These are phyloP conservation scores for Orobanche coerulescens DNA, from an alignment of 257 asterid genomes.

Conservation along the genomic window DNA sequence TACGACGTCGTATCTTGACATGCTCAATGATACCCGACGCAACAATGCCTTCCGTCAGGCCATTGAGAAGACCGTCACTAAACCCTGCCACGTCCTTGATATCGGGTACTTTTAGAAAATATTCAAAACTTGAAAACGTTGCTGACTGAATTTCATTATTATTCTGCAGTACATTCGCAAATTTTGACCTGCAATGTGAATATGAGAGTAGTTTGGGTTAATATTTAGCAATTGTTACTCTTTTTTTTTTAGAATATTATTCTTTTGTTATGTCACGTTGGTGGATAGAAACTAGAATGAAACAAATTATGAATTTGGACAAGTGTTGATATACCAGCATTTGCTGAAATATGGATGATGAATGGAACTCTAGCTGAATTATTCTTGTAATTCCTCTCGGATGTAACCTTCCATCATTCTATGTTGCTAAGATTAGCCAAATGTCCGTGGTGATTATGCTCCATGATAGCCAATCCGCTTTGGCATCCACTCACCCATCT, in stretches of 20 bases:
- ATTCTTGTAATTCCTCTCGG: not conserved
- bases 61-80: slow-evolving; percentile 64
- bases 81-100: slow-evolving; percentile 91
- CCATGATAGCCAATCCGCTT: too few relatives aligned
- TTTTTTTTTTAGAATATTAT: not conserved
- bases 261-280: not conserved
- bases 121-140: not conserved
- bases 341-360: not conserved
- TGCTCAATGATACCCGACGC: slow-evolving; percentile 82
- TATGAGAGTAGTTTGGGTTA: not conserved
- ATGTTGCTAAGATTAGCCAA: not conserved
- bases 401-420: not conserved
- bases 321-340: not conserved
- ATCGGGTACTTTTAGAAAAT: slow-evolving; percentile 51
- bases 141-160: not conserved
- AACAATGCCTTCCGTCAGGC: slow-evolving; percentile 66
- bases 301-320: not conserved
- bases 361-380: slow-evolving; percentile 1
- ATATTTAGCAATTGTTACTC: not conserved
- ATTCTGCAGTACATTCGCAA: not conserved
- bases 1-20: slow-evolving; percentile 73
- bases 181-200: not conserved
- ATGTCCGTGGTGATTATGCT: not conserved
- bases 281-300: not conserved
- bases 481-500: too few relatives aligned